These are phyloP conservation scores for Rosa rugosa DNA, from an alignment of 306 rosid species.

Conservation along the genomic window DNA sequence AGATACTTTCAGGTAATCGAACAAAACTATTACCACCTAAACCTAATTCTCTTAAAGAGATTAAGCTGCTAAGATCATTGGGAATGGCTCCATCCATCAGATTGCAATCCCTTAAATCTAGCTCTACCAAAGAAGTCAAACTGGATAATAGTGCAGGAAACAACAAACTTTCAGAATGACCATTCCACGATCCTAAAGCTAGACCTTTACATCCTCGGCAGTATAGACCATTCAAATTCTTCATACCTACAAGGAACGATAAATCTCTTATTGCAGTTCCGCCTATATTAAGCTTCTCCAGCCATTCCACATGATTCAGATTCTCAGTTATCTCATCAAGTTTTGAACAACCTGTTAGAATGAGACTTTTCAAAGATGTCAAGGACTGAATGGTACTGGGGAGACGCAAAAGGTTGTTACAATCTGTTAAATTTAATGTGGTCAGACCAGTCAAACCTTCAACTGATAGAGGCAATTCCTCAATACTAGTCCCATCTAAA, in stretches of 20 bases:
- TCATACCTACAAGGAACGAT: conserved; percentile 9
- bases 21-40: not conserved
- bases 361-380: conserved; percentile 17
- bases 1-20: not conserved
- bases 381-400: not conserved
- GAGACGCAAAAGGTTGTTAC: not conserved
- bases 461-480: not conserved
- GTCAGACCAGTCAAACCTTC: not conserved
- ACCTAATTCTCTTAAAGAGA: not conserved
- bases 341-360: conserved; percentile 19
- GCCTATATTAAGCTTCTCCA: conserved; percentile 13
- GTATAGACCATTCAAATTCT: not conserved
- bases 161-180: not conserved
- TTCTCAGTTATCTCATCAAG: not conserved
- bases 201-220: not conserved
- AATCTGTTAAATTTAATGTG: conserved; percentile 3
- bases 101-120: conserved; percentile 19
- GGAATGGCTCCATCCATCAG: not conserved
- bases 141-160: not conserved
- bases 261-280: conserved; percentile 17
- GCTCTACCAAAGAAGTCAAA: not conserved
- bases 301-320: not conserved
- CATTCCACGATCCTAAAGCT: too few relatives aligned
- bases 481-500: not conserved
- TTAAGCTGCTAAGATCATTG: not conserved